Evolutionary conservation across 2,329 filamentous ascomycete genomes (phyloP), one percentile per base, ranked within the genome.

Genomic region (Arthrobotrys entomopaga): DNA sequence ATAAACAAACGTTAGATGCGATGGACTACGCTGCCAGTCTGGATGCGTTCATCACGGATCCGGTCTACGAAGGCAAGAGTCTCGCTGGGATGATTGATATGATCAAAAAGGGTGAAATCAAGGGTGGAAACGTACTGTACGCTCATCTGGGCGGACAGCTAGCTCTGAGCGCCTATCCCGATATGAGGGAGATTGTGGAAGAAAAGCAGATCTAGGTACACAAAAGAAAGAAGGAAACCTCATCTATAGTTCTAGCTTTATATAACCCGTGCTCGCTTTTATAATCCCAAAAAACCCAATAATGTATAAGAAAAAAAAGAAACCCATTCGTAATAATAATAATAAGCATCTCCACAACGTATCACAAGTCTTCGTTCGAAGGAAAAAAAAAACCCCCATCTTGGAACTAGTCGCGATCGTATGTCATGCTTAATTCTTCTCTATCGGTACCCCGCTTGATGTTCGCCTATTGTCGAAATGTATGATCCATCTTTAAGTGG

Each of bases 31-130:
- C 87, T 3, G 90, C 90, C 0, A 80, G 83, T 70, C 90, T 87
- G 0, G 90, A 92, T 82, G 90, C 86, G 0, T 88, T 92, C 77
- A 90, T 92, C 76, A 91, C 89, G 0, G 90, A 92, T 79, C 90
- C 89, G 0, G 90, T 92, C 0, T 92, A 92, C 78, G 89, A 91
- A 81, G 90, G 90, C 0, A 92, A 92, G 85, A 90, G 87, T 77
- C 82, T 92, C 80, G 89, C 89, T 2, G 90, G 89, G 0, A 85
- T 91, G 88, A 86, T 91, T 77, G 88, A 89, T 79, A 82, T 91
- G 82, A 86, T 91, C 16, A 85, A 82, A 76, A 86, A 85, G 58
- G 88, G 86, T 0, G 86, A 89, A 80, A 87, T 91, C 69, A 80
- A 81, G 2, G 84, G 84, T 0, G 87, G 87, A n/a, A 90, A 89